A percentile compares a stretch with the other conserved stretches of the same genome.
Conservation (phyloP, 2,329 filamentous ascomycete genomes). For the Aspergillus alliaceus region DNA sequence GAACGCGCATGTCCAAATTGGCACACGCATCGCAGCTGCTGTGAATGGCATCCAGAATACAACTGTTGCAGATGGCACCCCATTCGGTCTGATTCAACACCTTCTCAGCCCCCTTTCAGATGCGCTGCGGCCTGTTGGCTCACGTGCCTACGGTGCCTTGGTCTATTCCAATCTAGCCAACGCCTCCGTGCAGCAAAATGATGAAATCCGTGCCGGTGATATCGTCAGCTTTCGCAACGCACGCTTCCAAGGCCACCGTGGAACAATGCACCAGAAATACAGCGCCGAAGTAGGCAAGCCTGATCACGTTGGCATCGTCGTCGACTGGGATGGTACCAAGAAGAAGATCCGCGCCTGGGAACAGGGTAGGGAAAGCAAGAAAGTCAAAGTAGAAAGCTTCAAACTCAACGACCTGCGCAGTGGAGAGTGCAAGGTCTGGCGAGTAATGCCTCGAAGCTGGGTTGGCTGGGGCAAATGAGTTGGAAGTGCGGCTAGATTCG, state of each 20-base stretch:
- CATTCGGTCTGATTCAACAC: slow-evolving; percentile 74
- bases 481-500: neutral
- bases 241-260: slow-evolving; percentile 92
- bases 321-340: slow-evolving; percentile 98
- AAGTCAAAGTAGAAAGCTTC: slow-evolving; percentile 92
- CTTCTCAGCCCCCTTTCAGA: slow-evolving; percentile 72
- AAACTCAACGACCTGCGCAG: slow-evolving; percentile 87
- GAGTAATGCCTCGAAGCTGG: slow-evolving; percentile 89
- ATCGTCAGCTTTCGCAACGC: slow-evolving; percentile 91
- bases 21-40: slow-evolving; percentile 71
- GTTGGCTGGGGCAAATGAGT: slow-evolving; percentile 72
- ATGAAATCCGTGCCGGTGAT: slow-evolving; percentile 91
- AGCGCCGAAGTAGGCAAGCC: slow-evolving; percentile 81
- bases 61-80: slow-evolving; percentile 80
- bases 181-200: slow-evolving; percentile 82
- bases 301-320: slow-evolving; percentile 84
- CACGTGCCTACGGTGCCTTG: slow-evolving; percentile 82
- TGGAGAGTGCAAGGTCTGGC: slow-evolving; percentile 96
- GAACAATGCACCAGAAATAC: slow-evolving; percentile 94
- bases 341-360: slow-evolving; percentile 97
- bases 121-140: slow-evolving; percentile 81
- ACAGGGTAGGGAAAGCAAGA: slow-evolving; percentile 89
- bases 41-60: slow-evolving; percentile 72
- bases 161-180: slow-evolving; percentile 96
- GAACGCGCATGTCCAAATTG: slow-evolving; percentile 76